A percentile compares a stretch with the other conserved stretches of the same genome.
Conservation (phyloP, 805 yeast species). For the Saccharomycopsis selenospora region DNA sequence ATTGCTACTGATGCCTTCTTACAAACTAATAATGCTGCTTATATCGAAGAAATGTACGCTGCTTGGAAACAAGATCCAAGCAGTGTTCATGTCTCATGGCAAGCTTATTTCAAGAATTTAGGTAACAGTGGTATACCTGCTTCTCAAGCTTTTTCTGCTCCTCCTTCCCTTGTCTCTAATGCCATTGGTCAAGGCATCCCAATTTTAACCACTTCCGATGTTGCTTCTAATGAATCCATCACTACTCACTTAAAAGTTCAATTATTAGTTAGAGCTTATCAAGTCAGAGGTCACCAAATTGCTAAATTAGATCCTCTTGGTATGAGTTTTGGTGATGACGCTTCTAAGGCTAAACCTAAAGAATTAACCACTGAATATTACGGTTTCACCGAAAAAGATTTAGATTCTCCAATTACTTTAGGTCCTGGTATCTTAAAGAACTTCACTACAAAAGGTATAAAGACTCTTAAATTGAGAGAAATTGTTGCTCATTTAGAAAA, state of each 20-base stretch:
- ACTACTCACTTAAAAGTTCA: conserved; percentile 90
- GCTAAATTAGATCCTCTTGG: conserved; percentile 95
- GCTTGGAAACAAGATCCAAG: conserved; percentile 89
- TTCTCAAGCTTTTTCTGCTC: conserved; percentile 74
- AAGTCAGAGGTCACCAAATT: conserved; percentile 95
- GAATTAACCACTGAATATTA: conserved; percentile 90
- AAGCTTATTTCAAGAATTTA: conserved; percentile 90
- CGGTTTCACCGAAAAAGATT: conserved; percentile 81
- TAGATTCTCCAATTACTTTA: conserved; percentile 73
- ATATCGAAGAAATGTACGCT: conserved; percentile 95
- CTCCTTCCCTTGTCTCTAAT: conserved; percentile 82
- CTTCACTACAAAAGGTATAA: conserved; percentile 58
- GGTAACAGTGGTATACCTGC: conserved; percentile 65
- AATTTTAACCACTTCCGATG: conserved; percentile 33
- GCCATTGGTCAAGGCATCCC: conserved; percentile 67
- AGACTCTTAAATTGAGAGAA: conserved; percentile 66
- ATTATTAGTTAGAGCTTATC: conserved; percentile 94
- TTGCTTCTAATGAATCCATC: conserved; percentile 53
- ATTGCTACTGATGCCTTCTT: conserved; percentile 59
- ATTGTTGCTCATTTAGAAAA: conserved; percentile 71
- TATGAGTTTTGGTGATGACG: conserved; percentile 72
- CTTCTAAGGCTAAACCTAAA: conserved; percentile 50
- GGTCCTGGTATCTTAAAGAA: conserved; percentile 98
- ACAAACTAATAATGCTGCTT: conserved; percentile 77
- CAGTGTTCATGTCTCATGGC: conserved; percentile 94